Evolutionary conservation across 2,329 filamentous ascomycete genomes (phyloP).

Genomic region (Cordyceps sp.): DNA sequence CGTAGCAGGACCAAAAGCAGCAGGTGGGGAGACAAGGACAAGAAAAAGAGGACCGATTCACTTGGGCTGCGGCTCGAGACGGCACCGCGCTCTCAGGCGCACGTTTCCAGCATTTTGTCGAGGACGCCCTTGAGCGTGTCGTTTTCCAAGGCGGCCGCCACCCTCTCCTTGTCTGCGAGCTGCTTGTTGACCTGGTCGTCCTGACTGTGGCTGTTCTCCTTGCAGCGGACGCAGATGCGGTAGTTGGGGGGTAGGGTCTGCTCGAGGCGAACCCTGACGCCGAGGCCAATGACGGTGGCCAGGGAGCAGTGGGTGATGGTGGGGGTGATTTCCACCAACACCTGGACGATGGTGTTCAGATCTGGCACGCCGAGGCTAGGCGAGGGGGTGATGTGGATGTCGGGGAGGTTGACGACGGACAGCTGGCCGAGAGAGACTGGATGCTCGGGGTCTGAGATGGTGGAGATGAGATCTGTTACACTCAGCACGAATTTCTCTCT

Average conservation of each 20-base stretch:
- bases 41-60: no score
- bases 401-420: constrained; percentile 87
- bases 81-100: constrained; percentile 27
- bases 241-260: constrained; percentile 83
- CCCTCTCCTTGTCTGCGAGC: constrained; percentile 86
- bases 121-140: constrained; percentile 76
- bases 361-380: constrained; percentile 21
- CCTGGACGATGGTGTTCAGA: constrained; percentile 45
- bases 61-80: no score
- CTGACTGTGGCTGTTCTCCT: constrained; percentile 89
- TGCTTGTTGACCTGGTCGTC: constrained; percentile 96
- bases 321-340: constrained; percentile 80
- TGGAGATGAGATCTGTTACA: constrained; percentile 91
- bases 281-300: constrained; percentile 88
- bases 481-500: no score
- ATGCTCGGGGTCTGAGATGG: constrained; percentile 92
- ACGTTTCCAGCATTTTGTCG: constrained; percentile 85
- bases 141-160: constrained; percentile 89
- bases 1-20: no score
- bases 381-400: constrained; percentile 58
- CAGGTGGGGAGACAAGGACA: no score
- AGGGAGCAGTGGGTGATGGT: constrained; percentile 95
- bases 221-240: constrained; percentile 81
- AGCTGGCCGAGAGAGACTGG: constrained; percentile 85
- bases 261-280: constrained; percentile 80